A percentile compares a stretch with the other conserved stretches of the same genome.
phyloP scores from a whole-genome alignment of 2,329 filamentous ascomycete species.

The Neoarthrinium moseri region DNA sequence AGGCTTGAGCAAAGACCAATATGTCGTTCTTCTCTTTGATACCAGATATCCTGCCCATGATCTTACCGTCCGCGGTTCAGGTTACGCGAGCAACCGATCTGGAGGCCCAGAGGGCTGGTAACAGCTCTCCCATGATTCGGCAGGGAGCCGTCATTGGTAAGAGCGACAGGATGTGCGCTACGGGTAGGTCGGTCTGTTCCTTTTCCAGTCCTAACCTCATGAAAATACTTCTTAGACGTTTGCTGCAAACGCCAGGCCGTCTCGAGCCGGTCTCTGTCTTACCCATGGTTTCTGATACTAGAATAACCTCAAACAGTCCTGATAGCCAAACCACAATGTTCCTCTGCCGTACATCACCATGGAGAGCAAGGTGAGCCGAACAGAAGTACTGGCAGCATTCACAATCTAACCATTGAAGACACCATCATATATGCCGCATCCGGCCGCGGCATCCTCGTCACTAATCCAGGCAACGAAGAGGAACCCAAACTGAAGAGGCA shows the following conservation, averaged over 20 bases:
- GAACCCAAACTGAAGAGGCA: constrained; percentile 46
- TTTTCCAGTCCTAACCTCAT: not conserved
- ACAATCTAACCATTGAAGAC: constrained; percentile 40
- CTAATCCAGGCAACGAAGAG: constrained; percentile 50
- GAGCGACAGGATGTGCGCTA: constrained; percentile 65
- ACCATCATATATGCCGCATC: constrained; percentile 66
- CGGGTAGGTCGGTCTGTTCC: constrained; percentile 43
- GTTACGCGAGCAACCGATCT: constrained; percentile 49
- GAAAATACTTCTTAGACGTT: no score
- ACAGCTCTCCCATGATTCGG: constrained; percentile 31
- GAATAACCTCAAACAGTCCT: constrained; percentile 43
- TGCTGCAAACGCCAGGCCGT: no score
- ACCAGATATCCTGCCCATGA: constrained; percentile 58
- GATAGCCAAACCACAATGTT: constrained; percentile 60
- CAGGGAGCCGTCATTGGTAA: constrained; percentile 61
- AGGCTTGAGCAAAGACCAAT: no score
- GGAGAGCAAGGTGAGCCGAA: constrained; percentile 60
- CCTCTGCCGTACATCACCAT: constrained; percentile 66
- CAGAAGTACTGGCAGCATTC: not conserved
- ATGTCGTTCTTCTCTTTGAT: constrained; percentile 56
- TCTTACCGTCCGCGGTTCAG: constrained; percentile 56
- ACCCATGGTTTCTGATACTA: not conserved
- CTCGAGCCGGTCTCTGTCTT: not conserved
- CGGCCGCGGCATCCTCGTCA: constrained; percentile 61
- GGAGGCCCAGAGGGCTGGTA: constrained; percentile 32